A percentile compares a stretch with the other conserved stretches of the same genome.
These are phyloP conservation scores for Gyromitra esculenta DNA, from an alignment of 2,329 filamentous ascomycete species.

Conservation along the genomic window DNA sequence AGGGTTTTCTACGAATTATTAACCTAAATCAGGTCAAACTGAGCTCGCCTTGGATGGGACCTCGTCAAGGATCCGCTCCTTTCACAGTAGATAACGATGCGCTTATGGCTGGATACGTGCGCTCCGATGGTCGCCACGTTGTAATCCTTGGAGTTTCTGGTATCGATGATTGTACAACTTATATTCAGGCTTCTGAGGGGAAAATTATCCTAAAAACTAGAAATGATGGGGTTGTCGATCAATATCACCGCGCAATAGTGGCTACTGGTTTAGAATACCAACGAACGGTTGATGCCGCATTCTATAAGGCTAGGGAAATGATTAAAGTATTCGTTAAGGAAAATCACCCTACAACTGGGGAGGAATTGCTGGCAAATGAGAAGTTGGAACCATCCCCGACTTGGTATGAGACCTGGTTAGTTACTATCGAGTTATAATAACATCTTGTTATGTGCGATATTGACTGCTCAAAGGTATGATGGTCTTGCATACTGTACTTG, in stretches of 20 bases:
- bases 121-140: conserved; percentile 49
- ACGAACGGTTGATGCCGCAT: conserved; percentile 44
- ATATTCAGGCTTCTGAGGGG: conserved; percentile 35
- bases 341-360: background rate
- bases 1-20: background rate
- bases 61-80: conserved; percentile 46
- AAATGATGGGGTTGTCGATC: conserved; percentile 32
- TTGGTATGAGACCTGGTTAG: conserved; percentile 51
- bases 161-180: conserved; percentile 44
- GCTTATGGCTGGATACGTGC: conserved; percentile 40
- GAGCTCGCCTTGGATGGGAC: conserved; percentile 53
- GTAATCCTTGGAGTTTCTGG: conserved; percentile 50
- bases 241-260: conserved; percentile 47
- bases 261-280: conserved; percentile 46
- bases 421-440: background rate
- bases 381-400: conserved; percentile 19
- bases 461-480: conserved; percentile 64
- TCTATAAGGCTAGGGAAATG: conserved; percentile 48
- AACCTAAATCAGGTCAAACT: conserved; percentile 42
- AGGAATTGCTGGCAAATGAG: background rate
- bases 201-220: conserved; percentile 44
- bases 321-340: conserved; percentile 18
- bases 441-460: background rate
- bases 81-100: conserved; percentile 39
- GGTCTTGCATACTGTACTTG: conserved; percentile 95